These are phyloP conservation scores for Dryadomyces quercivorus DNA, from an alignment of 2,329 filamentous ascomycete genomes.

Conservation along the genomic window DNA sequence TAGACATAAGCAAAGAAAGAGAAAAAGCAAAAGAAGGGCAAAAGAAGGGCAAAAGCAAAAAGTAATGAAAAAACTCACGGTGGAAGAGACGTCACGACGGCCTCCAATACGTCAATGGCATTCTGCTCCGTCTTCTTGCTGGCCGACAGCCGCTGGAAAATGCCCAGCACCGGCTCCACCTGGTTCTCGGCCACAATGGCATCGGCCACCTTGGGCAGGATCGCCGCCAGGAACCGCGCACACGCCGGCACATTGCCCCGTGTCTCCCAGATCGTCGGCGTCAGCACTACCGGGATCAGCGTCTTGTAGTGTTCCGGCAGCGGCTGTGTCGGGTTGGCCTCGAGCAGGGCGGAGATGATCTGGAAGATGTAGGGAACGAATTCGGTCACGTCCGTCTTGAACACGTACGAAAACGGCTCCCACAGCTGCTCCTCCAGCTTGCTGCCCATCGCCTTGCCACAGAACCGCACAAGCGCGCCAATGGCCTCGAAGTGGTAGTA, in stretches of 20 bases:
- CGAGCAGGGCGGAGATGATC: conserved; percentile 79
- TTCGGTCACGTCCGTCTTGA: conserved; percentile 80
- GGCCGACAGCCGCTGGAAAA: conserved; percentile 82
- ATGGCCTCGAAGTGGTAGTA: conserved; percentile 97
- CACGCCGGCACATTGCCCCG: conserved; percentile 88
- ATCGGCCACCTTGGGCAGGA: conserved; percentile 65
- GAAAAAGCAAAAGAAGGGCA: not conserved
- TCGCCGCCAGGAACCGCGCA: conserved; percentile 69
- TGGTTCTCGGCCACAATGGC: conserved; percentile 69
- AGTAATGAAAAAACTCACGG: conserved; percentile 35
- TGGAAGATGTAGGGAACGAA: conserved; percentile 97
- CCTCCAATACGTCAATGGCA: conserved; percentile 83
- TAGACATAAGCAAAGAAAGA: too few relatives aligned
- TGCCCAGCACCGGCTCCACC: conserved; percentile 77
- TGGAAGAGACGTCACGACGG: conserved; percentile 61
- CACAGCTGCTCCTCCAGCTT: conserved; percentile 74
- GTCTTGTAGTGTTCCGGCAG: conserved; percentile 72
- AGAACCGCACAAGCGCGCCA: conserved; percentile 71
- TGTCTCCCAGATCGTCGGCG: conserved; percentile 78
- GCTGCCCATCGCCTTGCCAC: conserved; percentile 51
- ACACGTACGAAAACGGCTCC: conserved; percentile 66
- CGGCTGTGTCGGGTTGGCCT: conserved; percentile 67
- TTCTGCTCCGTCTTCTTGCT: conserved; percentile 76
- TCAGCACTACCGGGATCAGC: conserved; percentile 66
- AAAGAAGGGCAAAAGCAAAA: not conserved